Evolutionary conservation across 768 basidiomycete species (phyloP).

Genomic region (Suillus fuscotomentosus): DNA sequence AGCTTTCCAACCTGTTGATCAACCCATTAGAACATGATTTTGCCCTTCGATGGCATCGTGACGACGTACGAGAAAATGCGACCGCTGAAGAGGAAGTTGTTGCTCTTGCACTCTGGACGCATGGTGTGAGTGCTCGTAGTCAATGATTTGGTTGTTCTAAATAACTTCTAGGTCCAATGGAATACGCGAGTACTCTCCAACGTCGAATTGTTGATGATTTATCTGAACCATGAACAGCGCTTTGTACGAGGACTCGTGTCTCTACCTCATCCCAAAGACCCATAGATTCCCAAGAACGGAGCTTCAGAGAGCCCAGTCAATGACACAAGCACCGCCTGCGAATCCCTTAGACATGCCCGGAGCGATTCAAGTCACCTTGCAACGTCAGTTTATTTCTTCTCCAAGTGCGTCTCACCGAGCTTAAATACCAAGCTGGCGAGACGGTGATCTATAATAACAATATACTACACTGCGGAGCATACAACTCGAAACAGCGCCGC

Average conservation of each 20-base stretch:
- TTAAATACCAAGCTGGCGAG: conserved; percentile 51
- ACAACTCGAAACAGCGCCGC: conserved; percentile 46
- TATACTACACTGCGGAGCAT: conserved; percentile 72
- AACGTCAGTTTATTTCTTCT: conserved; percentile 38
- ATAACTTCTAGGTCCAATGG: conserved; percentile 63
- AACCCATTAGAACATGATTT: conserved; percentile 66
- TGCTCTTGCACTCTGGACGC: conserved; percentile 58
- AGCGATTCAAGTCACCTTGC: conserved; percentile 49
- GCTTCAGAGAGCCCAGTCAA: conserved; percentile 57
- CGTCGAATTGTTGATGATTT: not conserved
- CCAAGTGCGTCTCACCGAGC: not conserved
- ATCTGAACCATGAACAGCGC: conserved; percentile 42
- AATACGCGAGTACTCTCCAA: conserved; percentile 57
- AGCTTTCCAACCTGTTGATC: conserved; percentile 74
- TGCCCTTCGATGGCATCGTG: conserved; percentile 78
- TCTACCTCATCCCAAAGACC: conserved; percentile 69
- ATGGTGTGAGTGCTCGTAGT: conserved; percentile 50
- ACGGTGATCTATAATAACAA: conserved; percentile 82
- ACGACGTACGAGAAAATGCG: conserved; percentile 64
- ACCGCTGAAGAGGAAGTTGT: conserved; percentile 56
- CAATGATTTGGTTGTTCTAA: not conserved
- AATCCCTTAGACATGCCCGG: conserved; percentile 74
- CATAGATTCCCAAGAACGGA: conserved; percentile 57
- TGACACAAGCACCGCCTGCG: conserved; percentile 45
- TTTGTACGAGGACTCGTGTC: conserved; percentile 64